Evolutionary conservation across 495 filamentous ascomycete genomes (phyloP), one percentile per base, ranked within the genome.

Genomic region (Viridothelium virens): DNA sequence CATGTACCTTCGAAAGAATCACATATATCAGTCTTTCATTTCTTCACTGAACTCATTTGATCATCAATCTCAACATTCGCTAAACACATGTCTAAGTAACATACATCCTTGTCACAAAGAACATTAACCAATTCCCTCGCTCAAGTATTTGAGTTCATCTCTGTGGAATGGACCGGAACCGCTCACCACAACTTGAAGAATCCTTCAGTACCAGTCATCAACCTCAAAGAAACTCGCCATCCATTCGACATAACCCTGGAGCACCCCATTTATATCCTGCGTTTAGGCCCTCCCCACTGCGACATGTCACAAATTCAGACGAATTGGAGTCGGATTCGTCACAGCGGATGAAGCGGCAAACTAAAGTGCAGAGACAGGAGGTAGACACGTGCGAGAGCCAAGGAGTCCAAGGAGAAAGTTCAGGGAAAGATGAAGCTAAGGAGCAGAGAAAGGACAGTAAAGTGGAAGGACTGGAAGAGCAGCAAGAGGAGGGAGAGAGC

Each of bases 381-480:
- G 18, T 2, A 33, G 53, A 36, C 5, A 7, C 5, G 5, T 16
- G 48, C 5, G 16, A 53, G 48, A 5, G 14, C 10, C 14, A 18
- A 5, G 25, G 1, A 53, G n/a, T 5, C n/a, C 12, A 34, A 34
- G 53, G 31, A 34, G 53, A 33, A 18, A 36, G 18, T 18, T 36
- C 53, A 3, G 7, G 6, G 31, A 7, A 36, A 3, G 53, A 7
- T 7, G 14, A 10, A 9, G 53, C 33, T 6, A 36, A 14, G 31
- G 53, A 36, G 53, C 53, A 59, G 7, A 59, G 53, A 36, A 59
- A 59, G 31, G 53, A 59, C 31, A 59, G 53, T 14, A 59, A 36
- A 36, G 11, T 59, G 3, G 53, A 59, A 59, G 53, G 36, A 59
- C 25, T 5, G 31, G 53, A 14, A 59, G 31, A 59, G 7, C 7